Evolutionary conservation across 23 red algal genomes (phyloP), one percentile per base, ranked within the genome.

Genomic region (Gracilaria domingensis): DNA sequence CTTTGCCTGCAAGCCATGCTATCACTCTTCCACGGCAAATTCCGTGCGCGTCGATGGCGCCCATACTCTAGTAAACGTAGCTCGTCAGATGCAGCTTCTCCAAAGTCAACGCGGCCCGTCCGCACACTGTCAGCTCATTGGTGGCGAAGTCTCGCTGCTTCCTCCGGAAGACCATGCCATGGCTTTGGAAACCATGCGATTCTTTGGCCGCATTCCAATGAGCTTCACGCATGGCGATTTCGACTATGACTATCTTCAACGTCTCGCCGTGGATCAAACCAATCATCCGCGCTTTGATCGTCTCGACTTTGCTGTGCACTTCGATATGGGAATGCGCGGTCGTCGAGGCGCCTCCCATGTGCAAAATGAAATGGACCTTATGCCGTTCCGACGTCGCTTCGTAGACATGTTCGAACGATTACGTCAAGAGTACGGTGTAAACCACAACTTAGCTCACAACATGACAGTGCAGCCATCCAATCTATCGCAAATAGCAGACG

Each of bases 141-240:
- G 94, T 16, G 94, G 94, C 25, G 94, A 96, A 82, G 94, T 96
- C 18, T 83, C 78, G 18, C 79, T 96, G 73, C 71, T 96, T 17
- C 35, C 79, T 67, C 71, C 88, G 29, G 87, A 96, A 49, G 94
- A 96, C 64, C 94, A 96, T 64, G 94, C 94, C 12, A 40, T 83
- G 75, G 87, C 94, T 8, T 83, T 96, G 44, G 80, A 88, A 44
- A 87, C 88, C 42, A 96, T 96, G 94, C 87, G 85, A 75, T 87
- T 88, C 38, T 96, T 85, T 44, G 94, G 94, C 11, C 94, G 94
- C 76, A 76, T 96, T 59, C 94, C 94, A 20, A 96, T 96, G 94
- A 91, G 86, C 48, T 96, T 96, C 61, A 77, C 88, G 11, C 94
- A 96, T 57, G 94, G 94, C 54, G 94, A 96, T 67, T 96, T 96